Evolutionary conservation across 768 basidiomycete genomes (phyloP).

Genomic region (Pilatotrama ljubarskyi): DNA sequence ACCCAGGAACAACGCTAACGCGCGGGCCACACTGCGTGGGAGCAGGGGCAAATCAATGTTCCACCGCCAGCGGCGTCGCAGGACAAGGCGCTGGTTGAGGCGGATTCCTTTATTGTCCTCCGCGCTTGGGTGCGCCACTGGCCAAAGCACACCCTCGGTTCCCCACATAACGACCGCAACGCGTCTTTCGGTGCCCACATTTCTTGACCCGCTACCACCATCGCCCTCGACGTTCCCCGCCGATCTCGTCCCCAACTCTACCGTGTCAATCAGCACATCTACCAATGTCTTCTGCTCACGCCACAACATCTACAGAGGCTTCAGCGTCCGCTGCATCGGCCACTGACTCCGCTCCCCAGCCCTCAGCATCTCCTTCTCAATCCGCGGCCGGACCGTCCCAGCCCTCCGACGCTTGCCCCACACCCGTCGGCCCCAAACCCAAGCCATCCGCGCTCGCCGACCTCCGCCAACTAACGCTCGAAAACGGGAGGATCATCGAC

Average conservation of each 20-base stretch:
- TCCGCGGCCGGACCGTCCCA: neutral
- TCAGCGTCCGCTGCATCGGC: neutral
- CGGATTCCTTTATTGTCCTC: neutral
- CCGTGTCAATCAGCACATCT: neutral
- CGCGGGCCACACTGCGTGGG: neutral
- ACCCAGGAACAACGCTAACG: neutral
- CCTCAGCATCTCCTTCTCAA: neutral
- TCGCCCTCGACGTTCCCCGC: neutral
- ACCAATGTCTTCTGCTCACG: neutral
- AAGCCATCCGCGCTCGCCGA: neutral
- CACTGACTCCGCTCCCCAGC: neutral
- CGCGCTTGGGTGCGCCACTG: conserved; percentile 2
- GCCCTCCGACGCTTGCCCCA: neutral
- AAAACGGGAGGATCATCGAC: conserved; percentile 14
- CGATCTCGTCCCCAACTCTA: neutral
- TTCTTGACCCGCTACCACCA: neutral
- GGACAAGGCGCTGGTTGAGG: neutral
- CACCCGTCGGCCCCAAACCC: neutral
- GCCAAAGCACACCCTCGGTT: neutral
- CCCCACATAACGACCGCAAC: neutral
- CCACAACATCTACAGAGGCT: neutral
- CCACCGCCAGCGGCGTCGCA: neutral
- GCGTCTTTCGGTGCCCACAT: neutral
- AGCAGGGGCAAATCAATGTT: neutral
- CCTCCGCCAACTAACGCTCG: conserved; percentile 9